phyloP scores from a whole-genome alignment of 495 filamentous ascomycete genomes.

The Chaetomium cochliodes region DNA sequence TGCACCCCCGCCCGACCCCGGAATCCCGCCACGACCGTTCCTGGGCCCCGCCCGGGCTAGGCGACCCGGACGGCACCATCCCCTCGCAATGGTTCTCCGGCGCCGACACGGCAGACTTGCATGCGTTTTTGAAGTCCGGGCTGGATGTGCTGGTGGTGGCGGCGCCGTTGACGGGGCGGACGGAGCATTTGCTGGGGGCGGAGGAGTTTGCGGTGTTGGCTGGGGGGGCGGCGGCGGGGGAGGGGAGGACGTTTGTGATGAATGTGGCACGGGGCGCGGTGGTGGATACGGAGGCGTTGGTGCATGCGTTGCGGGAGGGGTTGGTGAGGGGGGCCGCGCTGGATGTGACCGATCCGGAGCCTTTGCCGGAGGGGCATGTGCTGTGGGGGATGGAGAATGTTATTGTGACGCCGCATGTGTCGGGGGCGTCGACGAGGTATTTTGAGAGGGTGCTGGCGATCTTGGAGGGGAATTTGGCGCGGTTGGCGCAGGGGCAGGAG shows the following conservation, averaged over 20 bases:
- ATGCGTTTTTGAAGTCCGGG: constrained; percentile 64
- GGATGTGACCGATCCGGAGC: constrained; percentile 88
- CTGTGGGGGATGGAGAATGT: constrained; percentile 75
- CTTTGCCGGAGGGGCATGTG: constrained; percentile 64
- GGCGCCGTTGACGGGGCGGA: constrained; percentile 71
- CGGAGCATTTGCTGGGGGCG: constrained; percentile 59
- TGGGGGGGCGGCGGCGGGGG: background rate
- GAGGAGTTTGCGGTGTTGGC: constrained; percentile 65
- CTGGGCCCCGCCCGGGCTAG: constrained; percentile 72
- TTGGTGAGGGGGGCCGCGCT: constrained; percentile 69
- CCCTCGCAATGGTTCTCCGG: constrained; percentile 77
- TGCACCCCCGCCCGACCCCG: constrained; percentile 59
- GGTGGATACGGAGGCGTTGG: constrained; percentile 65
- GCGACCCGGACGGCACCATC: constrained; percentile 70
- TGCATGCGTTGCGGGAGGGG: constrained; percentile 58
- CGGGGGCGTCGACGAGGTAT: constrained; percentile 61
- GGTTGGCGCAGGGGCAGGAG: constrained; percentile 55
- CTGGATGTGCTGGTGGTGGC: constrained; percentile 74
- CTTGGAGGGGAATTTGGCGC: constrained; percentile 55
- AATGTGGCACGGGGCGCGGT: constrained; percentile 78
- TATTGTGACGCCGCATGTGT: constrained; percentile 78
- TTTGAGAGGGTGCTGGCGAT: constrained; percentile 60
- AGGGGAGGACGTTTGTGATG: constrained; percentile 57
- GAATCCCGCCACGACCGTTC: constrained; percentile 59
- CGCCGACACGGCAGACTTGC: constrained; percentile 55